Evolutionary conservation across 352 stramenopile genomes (phyloP), one percentile per base, ranked within the genome.

Genomic region (Globisporangium cederbergense): DNA sequence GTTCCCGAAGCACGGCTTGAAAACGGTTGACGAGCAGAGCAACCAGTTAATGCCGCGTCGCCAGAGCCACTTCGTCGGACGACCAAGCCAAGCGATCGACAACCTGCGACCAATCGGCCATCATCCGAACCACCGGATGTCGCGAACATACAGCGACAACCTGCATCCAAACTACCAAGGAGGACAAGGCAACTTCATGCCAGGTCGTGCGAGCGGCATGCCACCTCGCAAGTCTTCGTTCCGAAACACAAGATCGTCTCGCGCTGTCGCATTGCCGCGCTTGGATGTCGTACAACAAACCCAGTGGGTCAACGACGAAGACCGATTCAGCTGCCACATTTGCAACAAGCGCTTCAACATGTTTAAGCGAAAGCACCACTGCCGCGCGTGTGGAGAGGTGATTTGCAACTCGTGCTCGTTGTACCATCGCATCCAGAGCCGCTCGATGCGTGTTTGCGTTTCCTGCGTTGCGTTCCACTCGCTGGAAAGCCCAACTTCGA

Each of bases 301-400:
- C 10, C 86, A 87, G 59, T 96, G 87, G 87, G 83, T 94, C 13
- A 93, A 93, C 32, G 86, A 94, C 60, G 83, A 93, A 57, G 85
- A 93, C 60, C 81, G 83, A 2, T 91, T 92, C 64, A 92, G 81
- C 55, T 96, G 87, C 64, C 82, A 93, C 69, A 93, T 96, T 32
- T 96, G 87, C 70, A 92, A 90, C 75, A 93, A 92, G 70, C 85
- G 85, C 47, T 94, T 94, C 75, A 93, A 76, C 70, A 79, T 96
- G 79, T 94, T 96, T 63, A 88, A 91, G 64, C 87, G 83, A 61
- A 96, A 96, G 64, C 87, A 96, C 68, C 87, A 96, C 72, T 96
- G 87, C 61, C 76, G 87, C 58, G 79, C 85, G 0, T 96, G 87
- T 34, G 87, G 87, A 46, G 87, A 96, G 60, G 83, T 96, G 38